Evolutionary conservation across 129 eudicot species (phyloP).

Genomic region (Tanacetum coccineum): DNA sequence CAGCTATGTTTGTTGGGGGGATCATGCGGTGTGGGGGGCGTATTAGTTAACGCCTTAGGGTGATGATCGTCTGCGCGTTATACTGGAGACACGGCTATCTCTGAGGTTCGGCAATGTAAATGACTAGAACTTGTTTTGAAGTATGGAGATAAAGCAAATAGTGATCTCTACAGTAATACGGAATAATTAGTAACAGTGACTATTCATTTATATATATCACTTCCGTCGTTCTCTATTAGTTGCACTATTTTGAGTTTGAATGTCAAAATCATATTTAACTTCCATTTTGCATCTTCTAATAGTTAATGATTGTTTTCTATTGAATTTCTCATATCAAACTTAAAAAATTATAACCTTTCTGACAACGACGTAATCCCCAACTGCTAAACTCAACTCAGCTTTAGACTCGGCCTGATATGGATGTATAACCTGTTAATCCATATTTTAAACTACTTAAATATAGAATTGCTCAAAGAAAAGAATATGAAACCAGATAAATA

Average conservation of each 20-base stretch:
- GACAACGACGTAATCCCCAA: constrained; percentile 79
- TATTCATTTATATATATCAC: no score
- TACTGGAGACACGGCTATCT: no score
- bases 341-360: constrained; percentile 49
- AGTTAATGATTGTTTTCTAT: background rate
- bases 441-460: constrained; percentile 4
- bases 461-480: background rate
- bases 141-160: background rate
- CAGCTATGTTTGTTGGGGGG: no score
- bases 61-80: no score
- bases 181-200: no score
- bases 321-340: background rate
- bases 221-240: no score
- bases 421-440: constrained; percentile 49
- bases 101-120: no score
- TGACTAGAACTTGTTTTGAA: background rate
- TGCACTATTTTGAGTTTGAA: no score
- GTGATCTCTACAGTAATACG: no score
- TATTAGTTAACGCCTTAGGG: no score
- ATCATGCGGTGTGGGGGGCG: no score
- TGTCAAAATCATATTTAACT: background rate
- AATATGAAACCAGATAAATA: background rate
- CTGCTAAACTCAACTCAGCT: constrained; percentile 66
- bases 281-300: background rate
- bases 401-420: constrained; percentile 84